Evolutionary conservation across 345 rosid species (phyloP).

Genomic region (Linum trigynum): DNA sequence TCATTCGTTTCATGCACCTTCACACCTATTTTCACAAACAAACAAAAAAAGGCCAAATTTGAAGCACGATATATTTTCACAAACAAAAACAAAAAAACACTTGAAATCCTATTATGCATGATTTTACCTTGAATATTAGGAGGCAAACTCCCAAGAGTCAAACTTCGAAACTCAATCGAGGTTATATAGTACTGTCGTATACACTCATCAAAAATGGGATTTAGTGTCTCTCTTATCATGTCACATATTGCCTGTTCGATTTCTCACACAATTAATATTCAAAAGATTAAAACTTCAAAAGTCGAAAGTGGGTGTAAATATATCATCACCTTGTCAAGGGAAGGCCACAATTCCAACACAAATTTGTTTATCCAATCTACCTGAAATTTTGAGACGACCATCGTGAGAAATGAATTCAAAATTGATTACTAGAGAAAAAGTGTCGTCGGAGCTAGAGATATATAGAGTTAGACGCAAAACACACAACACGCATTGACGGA

Average conservation of each 20-base stretch:
- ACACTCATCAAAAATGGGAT: conserved; percentile 24
- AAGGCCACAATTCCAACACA: conserved; percentile 33
- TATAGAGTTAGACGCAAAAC: not conserved
- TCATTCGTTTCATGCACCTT: conserved; percentile 35
- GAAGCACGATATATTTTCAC: conserved; percentile 1
- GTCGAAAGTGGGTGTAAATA: not conserved
- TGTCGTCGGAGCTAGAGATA: no score
- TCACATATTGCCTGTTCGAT: conserved; percentile 27
- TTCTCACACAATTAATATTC: not conserved
- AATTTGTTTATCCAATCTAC: conserved; percentile 41
- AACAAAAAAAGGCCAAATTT: not conserved
- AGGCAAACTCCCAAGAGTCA: conserved; percentile 35
- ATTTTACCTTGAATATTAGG: conserved; percentile 26
- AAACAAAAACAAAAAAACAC: not conserved
- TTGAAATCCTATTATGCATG: not conserved
- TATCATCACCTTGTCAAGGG: conserved; percentile 31
- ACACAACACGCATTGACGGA: not conserved
- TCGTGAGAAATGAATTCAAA: not conserved
- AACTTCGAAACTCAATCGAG: conserved; percentile 22
- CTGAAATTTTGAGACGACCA: conserved; percentile 19
- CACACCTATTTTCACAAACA: conserved; percentile 25
- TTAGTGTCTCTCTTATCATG: conserved; percentile 17
- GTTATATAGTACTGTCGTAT: conserved; percentile 17
- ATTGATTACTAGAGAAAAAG: not conserved
- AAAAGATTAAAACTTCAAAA: not conserved